These are phyloP conservation scores for Astrocystis sublimbata DNA, from an alignment of 495 filamentous ascomycete species.

Conservation along the genomic window DNA sequence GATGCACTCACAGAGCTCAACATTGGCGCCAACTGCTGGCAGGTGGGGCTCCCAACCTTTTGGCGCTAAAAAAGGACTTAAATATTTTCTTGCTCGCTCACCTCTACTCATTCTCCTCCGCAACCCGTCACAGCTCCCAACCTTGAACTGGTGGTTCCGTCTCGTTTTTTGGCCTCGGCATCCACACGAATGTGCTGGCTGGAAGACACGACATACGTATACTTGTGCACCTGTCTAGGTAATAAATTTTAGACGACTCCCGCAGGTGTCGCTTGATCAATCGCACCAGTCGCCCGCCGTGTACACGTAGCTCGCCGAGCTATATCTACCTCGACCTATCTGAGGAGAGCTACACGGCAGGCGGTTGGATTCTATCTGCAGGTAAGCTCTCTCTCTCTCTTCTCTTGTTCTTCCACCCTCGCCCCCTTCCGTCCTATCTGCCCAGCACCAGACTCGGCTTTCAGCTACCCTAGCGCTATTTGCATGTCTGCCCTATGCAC, in stretches of 20 bases:
- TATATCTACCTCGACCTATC: background rate
- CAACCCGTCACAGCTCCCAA: background rate
- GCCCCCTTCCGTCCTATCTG: conserved; percentile 19
- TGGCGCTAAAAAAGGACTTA: background rate
- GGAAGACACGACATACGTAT: no score
- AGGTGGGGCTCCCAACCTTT: background rate
- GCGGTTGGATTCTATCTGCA: background rate
- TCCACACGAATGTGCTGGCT: background rate
- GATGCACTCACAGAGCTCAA: no score
- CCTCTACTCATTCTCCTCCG: background rate
- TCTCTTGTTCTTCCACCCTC: conserved; percentile 19
- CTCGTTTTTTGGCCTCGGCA: background rate
- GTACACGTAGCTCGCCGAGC: background rate
- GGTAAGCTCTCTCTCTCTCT: background rate
- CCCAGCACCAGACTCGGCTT: no score
- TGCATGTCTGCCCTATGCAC: no score
- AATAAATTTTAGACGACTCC: no score
- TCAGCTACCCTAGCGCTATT: no score
- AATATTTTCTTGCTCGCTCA: background rate
- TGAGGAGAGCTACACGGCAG: background rate
- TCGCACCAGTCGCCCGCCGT: background rate
- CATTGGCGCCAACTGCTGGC: background rate
- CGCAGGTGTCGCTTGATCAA: background rate
- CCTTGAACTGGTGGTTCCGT: no score
- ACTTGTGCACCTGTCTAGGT: no score